phyloP scores from a whole-genome alignment of 345 rosid genomes.

The Brassica carinata region DNA sequence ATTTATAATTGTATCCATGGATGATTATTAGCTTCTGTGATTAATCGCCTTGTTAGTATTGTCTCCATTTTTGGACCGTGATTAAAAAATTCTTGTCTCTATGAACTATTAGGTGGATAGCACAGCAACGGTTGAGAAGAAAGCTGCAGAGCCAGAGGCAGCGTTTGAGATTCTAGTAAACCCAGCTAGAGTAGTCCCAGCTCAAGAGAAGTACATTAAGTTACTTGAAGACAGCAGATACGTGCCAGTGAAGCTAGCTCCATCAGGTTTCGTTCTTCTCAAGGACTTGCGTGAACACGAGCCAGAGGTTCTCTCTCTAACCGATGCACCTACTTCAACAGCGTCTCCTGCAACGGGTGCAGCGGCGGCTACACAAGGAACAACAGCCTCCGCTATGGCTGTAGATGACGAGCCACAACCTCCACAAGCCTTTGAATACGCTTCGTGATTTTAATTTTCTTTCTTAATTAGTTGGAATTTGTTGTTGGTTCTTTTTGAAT shows the following conservation, averaged over 20 bases:
- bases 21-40: background rate
- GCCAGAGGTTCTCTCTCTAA: constrained; percentile 87
- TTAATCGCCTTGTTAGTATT: background rate
- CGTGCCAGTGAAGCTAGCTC: constrained; percentile 81
- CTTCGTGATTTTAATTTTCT: constrained; percentile 28
- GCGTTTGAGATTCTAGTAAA: constrained; percentile 79
- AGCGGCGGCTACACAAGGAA: constrained; percentile 51
- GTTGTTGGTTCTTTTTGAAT: constrained; percentile 12
- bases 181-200: constrained; percentile 97
- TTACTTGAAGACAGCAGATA: constrained; percentile 89
- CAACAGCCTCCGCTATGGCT: constrained; percentile 77
- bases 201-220: constrained; percentile 85
- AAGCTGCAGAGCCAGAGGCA: constrained; percentile 80
- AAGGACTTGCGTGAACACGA: constrained; percentile 73
- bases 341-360: constrained; percentile 62
- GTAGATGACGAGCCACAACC: constrained; percentile 98
- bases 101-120: constrained; percentile 64
- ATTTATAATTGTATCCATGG: background rate
- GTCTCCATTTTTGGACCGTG: constrained; percentile 5
- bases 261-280: constrained; percentile 95
- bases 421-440: constrained; percentile 90
- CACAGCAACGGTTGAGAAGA: constrained; percentile 73
- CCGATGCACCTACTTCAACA: constrained; percentile 78
- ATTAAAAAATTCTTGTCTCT: background rate
- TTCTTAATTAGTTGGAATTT: constrained; percentile 13